These are phyloP conservation scores for Gleditsia sinensis DNA, from an alignment of 306 rosid species.

Conservation along the genomic window DNA sequence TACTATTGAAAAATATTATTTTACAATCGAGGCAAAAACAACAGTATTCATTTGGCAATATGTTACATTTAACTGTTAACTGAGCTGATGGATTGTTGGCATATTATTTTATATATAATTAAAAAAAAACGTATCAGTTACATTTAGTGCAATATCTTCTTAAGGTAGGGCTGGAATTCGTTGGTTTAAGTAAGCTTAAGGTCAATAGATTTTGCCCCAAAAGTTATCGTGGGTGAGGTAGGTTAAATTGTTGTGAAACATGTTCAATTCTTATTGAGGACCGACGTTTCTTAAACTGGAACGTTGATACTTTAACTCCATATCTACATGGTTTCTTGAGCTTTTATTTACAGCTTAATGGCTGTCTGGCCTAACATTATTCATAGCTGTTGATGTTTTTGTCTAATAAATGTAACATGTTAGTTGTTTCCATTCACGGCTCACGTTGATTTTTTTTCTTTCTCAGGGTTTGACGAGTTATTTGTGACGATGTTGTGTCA, in stretches of 20 bases:
- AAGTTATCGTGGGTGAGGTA: background rate
- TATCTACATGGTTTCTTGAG: slow-evolving; percentile 18
- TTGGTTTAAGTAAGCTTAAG: slow-evolving; percentile 3
- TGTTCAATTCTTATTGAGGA: background rate
- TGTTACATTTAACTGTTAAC: slow-evolving; percentile 1
- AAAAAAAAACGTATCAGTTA: background rate
- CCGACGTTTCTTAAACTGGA: slow-evolving; percentile 6
- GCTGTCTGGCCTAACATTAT: slow-evolving; percentile 16
- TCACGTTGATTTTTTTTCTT: slow-evolving; percentile 19
- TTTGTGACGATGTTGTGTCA: slow-evolving; percentile 34
- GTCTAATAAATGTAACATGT: slow-evolving; percentile 12
- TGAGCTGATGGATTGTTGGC: slow-evolving; percentile 4
- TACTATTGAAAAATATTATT: background rate
- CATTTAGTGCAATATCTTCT: background rate
- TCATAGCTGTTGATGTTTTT: slow-evolving; percentile 2
- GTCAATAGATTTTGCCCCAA: background rate
- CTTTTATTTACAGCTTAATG: slow-evolving; percentile 14
- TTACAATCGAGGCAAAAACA: slow-evolving; percentile 22
- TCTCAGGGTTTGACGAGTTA: slow-evolving; percentile 54
- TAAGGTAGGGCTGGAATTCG: background rate
- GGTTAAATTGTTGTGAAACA: slow-evolving; percentile 20
- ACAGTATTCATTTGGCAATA: background rate
- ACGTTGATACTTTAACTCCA: background rate
- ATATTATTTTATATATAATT: background rate
- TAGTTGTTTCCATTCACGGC: slow-evolving; percentile 2